Base-by-base conservation (phyloP, 176 grass and related monocot species). In the Raddia guianensis region DNA sequence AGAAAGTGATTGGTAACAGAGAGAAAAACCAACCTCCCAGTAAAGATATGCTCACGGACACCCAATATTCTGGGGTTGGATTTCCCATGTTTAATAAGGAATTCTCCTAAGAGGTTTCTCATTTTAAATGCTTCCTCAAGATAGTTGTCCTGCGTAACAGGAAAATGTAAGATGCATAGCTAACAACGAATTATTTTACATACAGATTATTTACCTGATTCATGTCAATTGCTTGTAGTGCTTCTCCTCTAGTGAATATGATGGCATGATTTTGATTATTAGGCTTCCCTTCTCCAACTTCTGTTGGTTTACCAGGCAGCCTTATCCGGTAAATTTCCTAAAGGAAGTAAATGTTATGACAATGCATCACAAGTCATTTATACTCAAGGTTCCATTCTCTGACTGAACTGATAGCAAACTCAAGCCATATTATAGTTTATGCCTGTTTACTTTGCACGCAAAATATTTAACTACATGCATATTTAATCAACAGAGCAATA, bases 91-190 rank as follows among this genome's bases (percentile, higher is more conserved):
- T 49, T 83, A 73, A 51, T 61, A 75, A 69, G 65, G 65, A 94
- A 94, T 67, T 94, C 91, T 73, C 84, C 70, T 67, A 94, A 81
- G 52, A 91, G 75, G 88, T 94, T 94, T 84, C 91, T 88, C 80
- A 94, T 89, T 86, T 94, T 94, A 80, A 94, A 94, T 86, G 91
- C 86, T 86, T 94, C 91, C 79, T 94, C 91, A 66, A 94, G 91
- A 66, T 91, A 94, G 78, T 91, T 89, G 78, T 94, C 91, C 91
- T 94, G 53, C 32, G 80, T 43, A 83, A 12, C 64, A 89, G 10
- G 75, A 69, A 69, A 81, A 63, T 65, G 56, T 85, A 85, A 79
- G 74, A 78, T 64, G 12, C 20, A 81, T 18, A 40, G 54, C 35
- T 62, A 75, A 74, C 55, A 71, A 0, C 74, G 67, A 69, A 6